Conservation (phyloP, 352 stramenopile genomes). For the Globisporangium orthogonon region DNA sequence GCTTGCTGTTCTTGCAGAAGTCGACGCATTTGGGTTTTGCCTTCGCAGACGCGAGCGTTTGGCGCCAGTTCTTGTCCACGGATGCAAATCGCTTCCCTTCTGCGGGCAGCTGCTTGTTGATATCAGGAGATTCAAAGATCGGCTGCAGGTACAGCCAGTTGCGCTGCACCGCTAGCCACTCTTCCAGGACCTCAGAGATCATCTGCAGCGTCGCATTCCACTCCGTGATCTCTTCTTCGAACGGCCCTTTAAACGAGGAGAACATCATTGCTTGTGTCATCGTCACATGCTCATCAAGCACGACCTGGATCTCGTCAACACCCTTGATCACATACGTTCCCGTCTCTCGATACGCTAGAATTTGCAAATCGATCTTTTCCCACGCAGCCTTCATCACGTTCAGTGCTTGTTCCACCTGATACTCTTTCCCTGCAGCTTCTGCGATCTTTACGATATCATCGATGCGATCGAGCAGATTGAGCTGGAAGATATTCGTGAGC, state of each 20-base stretch:
- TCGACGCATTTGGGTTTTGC: constrained; percentile 86
- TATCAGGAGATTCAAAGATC: constrained; percentile 94
- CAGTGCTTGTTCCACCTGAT: constrained; percentile 91
- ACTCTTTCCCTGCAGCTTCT: constrained; percentile 93
- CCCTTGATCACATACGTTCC: constrained; percentile 94
- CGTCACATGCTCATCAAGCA: constrained; percentile 95
- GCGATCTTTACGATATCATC: constrained; percentile 91
- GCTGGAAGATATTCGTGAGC: constrained; percentile 78
- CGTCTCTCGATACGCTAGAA: constrained; percentile 89
- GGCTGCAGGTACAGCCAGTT: constrained; percentile 95
- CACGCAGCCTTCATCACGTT: constrained; percentile 91
- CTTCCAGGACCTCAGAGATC: constrained; percentile 92
- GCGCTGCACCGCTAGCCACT: constrained; percentile 93
- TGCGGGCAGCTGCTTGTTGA: constrained; percentile 94
- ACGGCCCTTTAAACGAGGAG: constrained; percentile 92
- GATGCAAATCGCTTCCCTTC: constrained; percentile 93
- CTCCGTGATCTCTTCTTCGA: constrained; percentile 91
- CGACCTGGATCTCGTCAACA: constrained; percentile 91
- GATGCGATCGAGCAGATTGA: constrained; percentile 81
- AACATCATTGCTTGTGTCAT: constrained; percentile 97
- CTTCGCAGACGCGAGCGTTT: constrained; percentile 85
- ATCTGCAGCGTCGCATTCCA: constrained; percentile 90
- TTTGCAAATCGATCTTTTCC: constrained; percentile 87
- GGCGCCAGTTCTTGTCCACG: constrained; percentile 94
- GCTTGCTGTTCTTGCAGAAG: constrained; percentile 90